Base-by-base conservation (phyloP, 2,329 filamentous ascomycete genomes). In the Gnomoniopsis smithogilvyi region DNA sequence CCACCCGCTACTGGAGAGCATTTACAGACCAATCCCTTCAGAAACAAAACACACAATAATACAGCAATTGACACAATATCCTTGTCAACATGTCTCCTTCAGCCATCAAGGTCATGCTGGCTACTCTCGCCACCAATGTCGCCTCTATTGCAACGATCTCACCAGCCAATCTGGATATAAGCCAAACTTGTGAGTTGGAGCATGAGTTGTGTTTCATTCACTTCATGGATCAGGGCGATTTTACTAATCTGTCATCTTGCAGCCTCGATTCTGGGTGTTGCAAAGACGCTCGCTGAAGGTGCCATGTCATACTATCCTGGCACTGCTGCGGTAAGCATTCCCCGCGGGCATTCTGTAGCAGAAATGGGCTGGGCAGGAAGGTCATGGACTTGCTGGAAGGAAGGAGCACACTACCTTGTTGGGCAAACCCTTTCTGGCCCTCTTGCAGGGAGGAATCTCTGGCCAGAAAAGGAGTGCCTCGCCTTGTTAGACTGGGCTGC, bases 221-320 rank as follows among this genome's bases (percentile, higher is more conserved):
- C 7, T n/a, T n/a, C 38, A 26, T 12, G 15, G 7, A 34, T 45
- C 33, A 47, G 4, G 15, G 24, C 22, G 24, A 26, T 26, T 10
- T 38, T 50, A 56, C 65, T 69, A 58, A 70, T 56, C 12, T 50
- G 43, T 6, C 8, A 30, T 7, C 26, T 17, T 12, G 38, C 65
- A 89, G 86, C 74, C 36, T 89, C 86, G 0, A 80, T 91, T 66
- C 82, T 81, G 64, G 76, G 78, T 62, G 86, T 85, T 6, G 81
- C 87, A 19, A 82, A 80, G 62, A 83, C 80, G 1, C 73, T 89
- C 54, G 86, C 86, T 6, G 76, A 78, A 53, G 85, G 80, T 50
- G 75, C 86, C 66, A 84, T 89, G 78, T 77, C 77, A 46, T 88
- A 84, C 70, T 90, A 90, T 72, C 79, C 77, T 1, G 87, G 87